Evolutionary conservation across 371 early-diverging fungal species (phyloP).

Genomic region (Rhizomucor miehei): DNA sequence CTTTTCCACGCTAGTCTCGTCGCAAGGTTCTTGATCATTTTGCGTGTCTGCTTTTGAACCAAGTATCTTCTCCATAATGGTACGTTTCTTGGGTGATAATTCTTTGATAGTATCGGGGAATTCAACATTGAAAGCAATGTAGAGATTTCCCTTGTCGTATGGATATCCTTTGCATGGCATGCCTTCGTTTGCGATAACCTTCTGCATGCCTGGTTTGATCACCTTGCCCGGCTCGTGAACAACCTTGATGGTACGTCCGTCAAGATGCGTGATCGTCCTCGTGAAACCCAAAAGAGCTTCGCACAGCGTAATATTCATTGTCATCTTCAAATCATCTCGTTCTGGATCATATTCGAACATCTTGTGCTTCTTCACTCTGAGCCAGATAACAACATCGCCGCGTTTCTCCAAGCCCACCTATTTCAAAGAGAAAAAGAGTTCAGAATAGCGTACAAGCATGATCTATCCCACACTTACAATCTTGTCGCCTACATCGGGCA

Average conservation of each 20-base stretch:
- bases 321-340: constrained; percentile 51
- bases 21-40: no score
- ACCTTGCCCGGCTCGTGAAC: constrained; percentile 85
- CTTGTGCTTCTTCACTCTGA: constrained; percentile 78
- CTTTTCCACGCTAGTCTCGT: no score
- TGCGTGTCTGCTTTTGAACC: no score
- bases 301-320: constrained; percentile 74
- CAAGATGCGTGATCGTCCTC: constrained; percentile 78
- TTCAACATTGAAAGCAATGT: constrained; percentile 85
- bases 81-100: no score
- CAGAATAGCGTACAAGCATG: neutral
- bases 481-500: constrained; percentile 5
- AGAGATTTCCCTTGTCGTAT: constrained; percentile 87
- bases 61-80: no score
- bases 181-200: constrained; percentile 85
- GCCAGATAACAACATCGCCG: constrained; percentile 78
- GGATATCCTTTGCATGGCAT: constrained; percentile 91
- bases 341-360: constrained; percentile 60
- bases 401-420: no score
- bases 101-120: constrained; percentile 68
- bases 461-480: neutral
- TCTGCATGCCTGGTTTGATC: constrained; percentile 84
- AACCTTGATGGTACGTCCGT: constrained; percentile 84
- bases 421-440: constrained; percentile 52
- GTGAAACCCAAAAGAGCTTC: constrained; percentile 95